Evolutionary conservation across 495 filamentous ascomycete species (phyloP).

Genomic region (Amorphotheca resinae): DNA sequence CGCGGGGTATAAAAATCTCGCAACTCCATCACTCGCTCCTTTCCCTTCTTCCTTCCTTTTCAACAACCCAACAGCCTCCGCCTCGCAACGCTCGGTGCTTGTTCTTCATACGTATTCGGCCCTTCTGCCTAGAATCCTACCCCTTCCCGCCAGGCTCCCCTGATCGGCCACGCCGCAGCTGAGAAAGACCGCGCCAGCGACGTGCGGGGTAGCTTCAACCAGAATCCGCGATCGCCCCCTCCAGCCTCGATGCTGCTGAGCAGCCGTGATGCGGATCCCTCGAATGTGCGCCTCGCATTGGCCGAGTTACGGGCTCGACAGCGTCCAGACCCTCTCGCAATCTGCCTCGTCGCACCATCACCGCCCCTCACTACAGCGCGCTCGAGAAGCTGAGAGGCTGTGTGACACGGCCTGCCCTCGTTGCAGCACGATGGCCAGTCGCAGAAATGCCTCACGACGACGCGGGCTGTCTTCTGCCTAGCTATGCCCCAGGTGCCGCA

Average conservation of each 20-base stretch:
- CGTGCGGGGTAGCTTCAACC: conserved; percentile 17
- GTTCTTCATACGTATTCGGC: conserved; percentile 8
- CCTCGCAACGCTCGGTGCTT: conserved; percentile 7
- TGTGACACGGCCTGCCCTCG: conserved; percentile 1
- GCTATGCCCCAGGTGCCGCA: not conserved
- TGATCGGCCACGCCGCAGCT: conserved; percentile 15
- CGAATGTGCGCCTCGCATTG: conserved; percentile 6
- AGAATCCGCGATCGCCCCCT: conserved; percentile 11
- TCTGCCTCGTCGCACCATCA: conserved; percentile 16
- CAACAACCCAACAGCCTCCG: conserved; percentile 1
- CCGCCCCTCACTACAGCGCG: conserved; percentile 4
- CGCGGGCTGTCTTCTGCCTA: no score
- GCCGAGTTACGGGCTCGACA: conserved; percentile 9
- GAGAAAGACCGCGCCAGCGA: conserved; percentile 12
- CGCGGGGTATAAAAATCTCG: conserved; percentile 6
- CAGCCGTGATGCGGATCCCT: conserved; percentile 13
- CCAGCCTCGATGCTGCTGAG: conserved; percentile 11
- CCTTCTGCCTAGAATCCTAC: conserved; percentile 11
- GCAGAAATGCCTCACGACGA: no score
- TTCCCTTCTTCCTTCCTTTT: conserved; percentile 7
- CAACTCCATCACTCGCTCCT: conserved; percentile 9
- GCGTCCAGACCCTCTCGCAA: conserved; percentile 11
- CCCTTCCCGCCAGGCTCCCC: conserved; percentile 9
- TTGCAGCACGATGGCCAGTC: conserved; percentile 9
- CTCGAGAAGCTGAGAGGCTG: conserved; percentile 7